phyloP scores from a whole-genome alignment of 345 rosid genomes.

The Hibiscus syriacus region DNA sequence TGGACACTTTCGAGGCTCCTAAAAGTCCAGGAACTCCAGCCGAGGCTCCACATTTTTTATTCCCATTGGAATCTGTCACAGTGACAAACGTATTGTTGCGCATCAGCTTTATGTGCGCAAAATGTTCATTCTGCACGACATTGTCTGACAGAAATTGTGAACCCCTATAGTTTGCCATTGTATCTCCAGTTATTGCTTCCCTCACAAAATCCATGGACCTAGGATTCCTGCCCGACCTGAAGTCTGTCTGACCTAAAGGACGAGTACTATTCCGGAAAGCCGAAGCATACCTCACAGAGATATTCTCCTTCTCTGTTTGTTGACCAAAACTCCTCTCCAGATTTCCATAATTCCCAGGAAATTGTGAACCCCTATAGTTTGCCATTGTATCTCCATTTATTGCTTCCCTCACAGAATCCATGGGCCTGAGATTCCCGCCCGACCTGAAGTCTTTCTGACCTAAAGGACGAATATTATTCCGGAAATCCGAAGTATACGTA shows the following conservation, averaged over 20 bases:
- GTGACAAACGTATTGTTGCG: slow-evolving; percentile 74
- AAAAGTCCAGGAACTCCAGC: slow-evolving; percentile 58
- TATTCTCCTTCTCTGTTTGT: slow-evolving; percentile 11
- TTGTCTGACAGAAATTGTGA: slow-evolving; percentile 17
- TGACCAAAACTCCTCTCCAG: slow-evolving; percentile 9
- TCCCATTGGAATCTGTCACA: slow-evolving; percentile 75
- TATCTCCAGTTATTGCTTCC: slow-evolving; percentile 38
- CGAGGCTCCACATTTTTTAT: slow-evolving; percentile 48
- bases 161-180: slow-evolving; percentile 8
- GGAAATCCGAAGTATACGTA: slow-evolving; percentile 22
- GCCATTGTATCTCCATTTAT: slow-evolving; percentile 33
- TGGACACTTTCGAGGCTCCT: slow-evolving; percentile 55
- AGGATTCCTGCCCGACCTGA: slow-evolving; percentile 11
- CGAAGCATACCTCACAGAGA: slow-evolving; percentile 18
- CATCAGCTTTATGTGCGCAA: slow-evolving; percentile 62
- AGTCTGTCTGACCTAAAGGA: slow-evolving; percentile 25
- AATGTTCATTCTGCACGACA: slow-evolving; percentile 48
- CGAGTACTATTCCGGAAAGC: slow-evolving; percentile 25
- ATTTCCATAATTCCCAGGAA: slow-evolving; percentile 13
- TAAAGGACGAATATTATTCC: slow-evolving; percentile 26
- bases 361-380: neutral
- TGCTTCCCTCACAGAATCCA: slow-evolving; percentile 46
- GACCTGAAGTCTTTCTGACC: slow-evolving; percentile 21
- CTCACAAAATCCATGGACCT: slow-evolving; percentile 44
- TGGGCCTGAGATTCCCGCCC: slow-evolving; percentile 17